Base-by-base conservation (phyloP, 1,139 yeast genomes). In the Debaryomyces nepalensis region DNA sequence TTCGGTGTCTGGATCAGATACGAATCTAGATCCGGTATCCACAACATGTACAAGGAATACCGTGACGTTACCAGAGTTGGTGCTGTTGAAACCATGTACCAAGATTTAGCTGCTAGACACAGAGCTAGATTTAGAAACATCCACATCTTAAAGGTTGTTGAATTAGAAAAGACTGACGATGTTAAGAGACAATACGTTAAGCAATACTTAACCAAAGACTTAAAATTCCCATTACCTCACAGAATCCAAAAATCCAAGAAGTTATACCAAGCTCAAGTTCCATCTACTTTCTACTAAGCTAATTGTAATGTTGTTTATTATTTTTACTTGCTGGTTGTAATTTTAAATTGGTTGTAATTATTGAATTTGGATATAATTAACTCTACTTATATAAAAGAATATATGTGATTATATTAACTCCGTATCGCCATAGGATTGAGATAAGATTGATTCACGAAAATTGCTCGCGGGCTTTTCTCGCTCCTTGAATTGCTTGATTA, bases 51-150 rank as follows among this genome's bases (percentile, higher is more conserved):
- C 97, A 93, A 58, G 84, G 99, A 93, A 84, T 89, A 90, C 95
- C 91, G 99, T 81, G 99, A 93, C 68, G 96, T 91, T 65, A 80
- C 97, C 81, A 95, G 99, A 82, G 95, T 90, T 58, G 96, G 90
- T 75, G 99, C 99, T 64, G 98, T 93, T 71, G 96, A 88, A 77
- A 82, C 95, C 73, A 87, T 93, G 86, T 93, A 93, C 95, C 93
- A 88, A 78, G 99, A 95, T 79, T 87, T 93, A 86, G 99, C 99
- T 78, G 98, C 99, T 64, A 93, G 99, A 82, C 99, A 93, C 96
- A 90, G 99, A 87, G 95, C 99, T 71, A 90, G 99, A 84, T 93
- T 93, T 84, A 89, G 99, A 87, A 86, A 93, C 64, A 88, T 93
- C 77, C 99, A 93, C 89, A 89, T 86, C 75, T 83, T 86, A 73